Conservation (phyloP, 1,284 basidiomycete species). For the Cutaneotrichosporon sp. region DNA sequence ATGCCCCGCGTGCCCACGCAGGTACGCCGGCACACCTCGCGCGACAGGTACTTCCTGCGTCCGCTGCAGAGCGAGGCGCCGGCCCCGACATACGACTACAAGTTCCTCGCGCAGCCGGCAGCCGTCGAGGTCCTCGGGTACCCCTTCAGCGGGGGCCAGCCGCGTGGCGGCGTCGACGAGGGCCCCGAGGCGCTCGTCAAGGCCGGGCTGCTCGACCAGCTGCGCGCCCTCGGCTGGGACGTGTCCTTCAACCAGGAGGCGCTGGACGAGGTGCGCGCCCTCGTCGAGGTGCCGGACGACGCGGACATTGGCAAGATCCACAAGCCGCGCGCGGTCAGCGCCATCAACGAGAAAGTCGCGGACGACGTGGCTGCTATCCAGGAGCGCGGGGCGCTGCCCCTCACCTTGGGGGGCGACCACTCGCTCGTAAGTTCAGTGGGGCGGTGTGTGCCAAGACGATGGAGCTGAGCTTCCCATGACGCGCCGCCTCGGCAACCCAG, state of each 20-base stretch:
- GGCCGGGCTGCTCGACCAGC: slow-evolving; percentile 77
- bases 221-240: slow-evolving; percentile 79
- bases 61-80: slow-evolving; percentile 16
- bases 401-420: slow-evolving; percentile 97
- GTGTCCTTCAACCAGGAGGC: slow-evolving; percentile 82
- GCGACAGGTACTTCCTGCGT: slow-evolving; percentile 26
- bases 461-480: background rate
- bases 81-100: slow-evolving; percentile 43
- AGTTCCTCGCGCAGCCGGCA: slow-evolving; percentile 67
- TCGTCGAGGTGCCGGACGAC: slow-evolving; percentile 57
- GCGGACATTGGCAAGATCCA: slow-evolving; percentile 84
- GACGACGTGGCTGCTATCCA: slow-evolving; percentile 72
- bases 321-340: slow-evolving; percentile 81
- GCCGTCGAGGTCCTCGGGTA: slow-evolving; percentile 71
- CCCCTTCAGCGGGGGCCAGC: slow-evolving; percentile 64
- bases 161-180: slow-evolving; percentile 81
- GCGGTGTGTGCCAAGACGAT: background rate
- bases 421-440: slow-evolving; percentile 65
- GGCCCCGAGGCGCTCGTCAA: slow-evolving; percentile 84
- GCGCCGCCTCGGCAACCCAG: background rate
- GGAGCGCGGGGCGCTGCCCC: slow-evolving; percentile 74
- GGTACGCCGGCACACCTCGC: slow-evolving; percentile 15
- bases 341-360: slow-evolving; percentile 81
- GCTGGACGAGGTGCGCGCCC: slow-evolving; percentile 71
- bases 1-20: background rate